Evolutionary conservation across 768 basidiomycete genomes (phyloP), one percentile per base, ranked within the genome.

Genomic region (Naematelia encephala): DNA sequence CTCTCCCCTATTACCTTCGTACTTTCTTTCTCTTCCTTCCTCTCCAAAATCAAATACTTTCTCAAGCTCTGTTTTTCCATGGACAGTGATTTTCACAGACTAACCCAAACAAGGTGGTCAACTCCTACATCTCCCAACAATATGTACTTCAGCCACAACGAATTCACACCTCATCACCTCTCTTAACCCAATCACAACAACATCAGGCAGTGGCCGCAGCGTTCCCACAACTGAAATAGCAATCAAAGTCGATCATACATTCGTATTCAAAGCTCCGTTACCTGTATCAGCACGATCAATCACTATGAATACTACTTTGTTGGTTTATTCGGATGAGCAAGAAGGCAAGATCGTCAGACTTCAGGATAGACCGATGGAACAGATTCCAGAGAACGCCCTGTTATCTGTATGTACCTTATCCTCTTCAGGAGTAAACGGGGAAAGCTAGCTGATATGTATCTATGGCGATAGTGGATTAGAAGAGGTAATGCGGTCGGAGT

Each of bases 361-460:
- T 30, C 67, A 72, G 54, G 75, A 76, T 67, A 59, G 73, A 47
- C 65, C 66, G 34, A 56, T 65, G 49, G 66, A 74, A 21, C 39
- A 66, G 48, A 71, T 76, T 22, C 66, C 69, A 30, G 64, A 63
- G 25, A 74, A 73, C 52, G 59, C 66, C 5, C 56, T 76, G 27
- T 54, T 68, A 11, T 28, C 21, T 8, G n/a, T 25, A 19, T 11
- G n/a, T 47, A 39, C 34, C 34, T 39, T 8, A 47, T 19, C 19
- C 46, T 47, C 46, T 64, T 51, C 74, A 51, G 60, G 76, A 75
- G 64, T 64, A 77, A 43, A 67, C 57, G 46, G 67, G 64, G 46
- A 68, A 64, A 30, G 72, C 64, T 34, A 63, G 67, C 60, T 77
- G 73, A 45, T 63, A 62, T 50, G 56, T 73, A 58, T 76, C 75